Percentiles rank a stretch among this genome's conserved stretches.
Evolutionary conservation across 345 rosid genomes (phyloP).

Genomic region (Erucastrum elatum): DNA sequence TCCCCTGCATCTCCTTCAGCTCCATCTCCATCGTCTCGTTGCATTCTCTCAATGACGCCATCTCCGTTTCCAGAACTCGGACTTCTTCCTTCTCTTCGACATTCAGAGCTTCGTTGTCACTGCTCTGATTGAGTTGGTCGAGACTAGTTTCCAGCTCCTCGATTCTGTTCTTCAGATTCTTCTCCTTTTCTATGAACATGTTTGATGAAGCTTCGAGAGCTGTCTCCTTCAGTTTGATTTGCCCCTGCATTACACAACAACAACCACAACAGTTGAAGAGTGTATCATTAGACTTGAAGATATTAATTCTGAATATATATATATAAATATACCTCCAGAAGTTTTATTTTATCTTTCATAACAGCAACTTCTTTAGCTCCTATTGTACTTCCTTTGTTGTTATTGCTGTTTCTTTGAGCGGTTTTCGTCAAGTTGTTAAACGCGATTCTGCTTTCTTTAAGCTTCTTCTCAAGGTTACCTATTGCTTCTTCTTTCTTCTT

Average conservation of each 20-base stretch:
- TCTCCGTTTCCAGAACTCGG: slow-evolving; percentile 43
- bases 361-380: slow-evolving; percentile 52
- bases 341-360: slow-evolving; percentile 60
- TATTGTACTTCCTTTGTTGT: slow-evolving; percentile 46
- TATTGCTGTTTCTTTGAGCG: slow-evolving; percentile 33
- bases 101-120: no score
- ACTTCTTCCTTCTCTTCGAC: no score
- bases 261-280: neutral
- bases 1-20: slow-evolving; percentile 85
- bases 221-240: slow-evolving; percentile 63
- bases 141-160: slow-evolving; percentile 57
- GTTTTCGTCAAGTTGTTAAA: slow-evolving; percentile 46
- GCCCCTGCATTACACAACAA: slow-evolving; percentile 46
- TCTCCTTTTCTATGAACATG: slow-evolving; percentile 63
- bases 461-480: slow-evolving; percentile 50
- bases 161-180: slow-evolving; percentile 51
- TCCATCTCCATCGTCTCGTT: slow-evolving; percentile 68
- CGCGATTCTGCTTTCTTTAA: slow-evolving; percentile 38
- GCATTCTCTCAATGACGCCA: slow-evolving; percentile 54
- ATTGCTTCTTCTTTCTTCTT: slow-evolving; percentile 64
- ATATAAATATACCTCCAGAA: slow-evolving; percentile 89
- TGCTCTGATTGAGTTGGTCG: no score
- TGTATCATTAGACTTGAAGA: neutral
- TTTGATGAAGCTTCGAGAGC: slow-evolving; percentile 58
- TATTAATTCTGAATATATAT: no score